Conservation (phyloP, 495 filamentous ascomycete genomes). For the Penicillium egyptiacum region DNA sequence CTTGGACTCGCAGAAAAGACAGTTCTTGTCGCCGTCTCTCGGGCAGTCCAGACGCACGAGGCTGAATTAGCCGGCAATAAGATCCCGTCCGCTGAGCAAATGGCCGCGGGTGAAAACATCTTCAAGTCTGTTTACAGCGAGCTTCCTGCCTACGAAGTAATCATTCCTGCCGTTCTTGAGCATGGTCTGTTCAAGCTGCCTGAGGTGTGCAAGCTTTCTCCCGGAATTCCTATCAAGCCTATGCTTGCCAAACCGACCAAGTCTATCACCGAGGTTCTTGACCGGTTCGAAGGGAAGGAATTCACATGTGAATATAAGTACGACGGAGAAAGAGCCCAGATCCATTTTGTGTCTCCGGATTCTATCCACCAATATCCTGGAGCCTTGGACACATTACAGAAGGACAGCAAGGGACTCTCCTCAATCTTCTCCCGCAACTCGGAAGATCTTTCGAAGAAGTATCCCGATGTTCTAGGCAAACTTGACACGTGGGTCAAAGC, state of each 20-base stretch:
- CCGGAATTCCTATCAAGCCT: conserved; percentile 92
- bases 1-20: conserved; percentile 91
- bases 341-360: conserved; percentile 91
- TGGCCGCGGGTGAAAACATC: conserved; percentile 78
- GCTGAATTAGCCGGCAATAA: conserved; percentile 63
- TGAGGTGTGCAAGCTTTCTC: conserved; percentile 87
- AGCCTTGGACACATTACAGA: conserved; percentile 39
- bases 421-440: conserved; percentile 97
- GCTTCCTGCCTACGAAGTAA: conserved; percentile 91
- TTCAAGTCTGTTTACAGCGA: conserved; percentile 94
- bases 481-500: conserved; percentile 85
- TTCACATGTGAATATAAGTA: conserved; percentile 99
- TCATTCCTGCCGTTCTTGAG: conserved; percentile 84
- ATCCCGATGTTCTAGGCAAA: conserved; percentile 89
- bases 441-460: conserved; percentile 95
- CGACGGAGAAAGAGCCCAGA: conserved; percentile 94
- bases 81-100: conserved; percentile 66
- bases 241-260: conserved; percentile 99
- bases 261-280: conserved; percentile 96
- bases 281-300: conserved; percentile 91
- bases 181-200: conserved; percentile 79
- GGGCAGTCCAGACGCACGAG: conserved; percentile 84
- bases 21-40: conserved; percentile 81
- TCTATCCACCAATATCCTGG: conserved; percentile 63
- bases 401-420: conserved; percentile 64